Evolutionary conservation across 768 basidiomycete species (phyloP).

Genomic region (Psilocybe azurescens): DNA sequence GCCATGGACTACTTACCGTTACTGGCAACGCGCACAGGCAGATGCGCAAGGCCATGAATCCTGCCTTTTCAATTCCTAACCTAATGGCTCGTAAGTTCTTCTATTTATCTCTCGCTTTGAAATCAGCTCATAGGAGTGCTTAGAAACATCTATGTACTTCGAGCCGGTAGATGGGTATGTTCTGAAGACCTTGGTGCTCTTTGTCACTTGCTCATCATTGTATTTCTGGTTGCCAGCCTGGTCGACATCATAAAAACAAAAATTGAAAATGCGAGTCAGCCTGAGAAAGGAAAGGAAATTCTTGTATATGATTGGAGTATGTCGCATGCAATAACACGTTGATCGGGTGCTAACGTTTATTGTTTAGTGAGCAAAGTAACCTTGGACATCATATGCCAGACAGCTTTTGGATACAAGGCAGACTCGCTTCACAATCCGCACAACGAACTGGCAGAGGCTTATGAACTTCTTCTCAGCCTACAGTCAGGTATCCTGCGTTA

Average conservation of each 20-base stretch:
- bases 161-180: conserved; percentile 47
- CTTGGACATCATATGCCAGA: conserved; percentile 54
- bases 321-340: conserved; percentile 20
- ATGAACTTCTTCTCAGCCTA: conserved; percentile 43
- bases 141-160: conserved; percentile 55
- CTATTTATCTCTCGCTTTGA: not conserved
- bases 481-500: conserved; percentile 38
- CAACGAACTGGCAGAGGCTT: conserved; percentile 52
- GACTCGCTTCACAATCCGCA: conserved; percentile 49
- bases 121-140: not conserved
- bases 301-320: conserved; percentile 51
- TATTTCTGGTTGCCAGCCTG: conserved; percentile 23
- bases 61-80: conserved; percentile 53
- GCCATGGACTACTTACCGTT: conserved; percentile 51
- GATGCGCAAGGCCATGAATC: conserved; percentile 56
- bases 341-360: not conserved
- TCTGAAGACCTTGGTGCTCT: not conserved
- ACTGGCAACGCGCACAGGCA: conserved; percentile 53
- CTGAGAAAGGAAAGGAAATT: conserved; percentile 30
- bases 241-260: conserved; percentile 39
- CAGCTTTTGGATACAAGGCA: conserved; percentile 52
- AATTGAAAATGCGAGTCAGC: conserved; percentile 26
- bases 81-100: conserved; percentile 39
- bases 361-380: conserved; percentile 52
- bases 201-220: not conserved